Evolutionary conservation across 2,329 filamentous ascomycete genomes (phyloP).

Genomic region (Bretziella fagacearum): DNA sequence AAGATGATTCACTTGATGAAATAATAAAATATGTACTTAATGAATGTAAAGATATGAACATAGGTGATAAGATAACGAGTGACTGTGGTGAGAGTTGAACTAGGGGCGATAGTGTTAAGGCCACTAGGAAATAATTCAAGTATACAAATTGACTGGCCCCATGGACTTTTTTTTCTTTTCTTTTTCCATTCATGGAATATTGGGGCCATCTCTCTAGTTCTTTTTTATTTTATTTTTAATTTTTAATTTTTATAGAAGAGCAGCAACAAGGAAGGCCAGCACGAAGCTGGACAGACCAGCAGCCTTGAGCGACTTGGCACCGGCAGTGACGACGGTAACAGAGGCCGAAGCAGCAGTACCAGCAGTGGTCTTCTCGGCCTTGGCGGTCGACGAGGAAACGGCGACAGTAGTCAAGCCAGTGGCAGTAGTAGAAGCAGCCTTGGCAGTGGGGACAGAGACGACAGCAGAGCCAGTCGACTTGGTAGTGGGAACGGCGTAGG

Average conservation of each 20-base stretch:
- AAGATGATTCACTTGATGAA: not conserved
- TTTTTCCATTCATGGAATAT: not conserved
- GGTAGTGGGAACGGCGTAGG: not conserved
- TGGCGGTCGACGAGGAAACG: not conserved
- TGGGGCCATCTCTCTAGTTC: not conserved
- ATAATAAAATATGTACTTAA: slow-evolving; percentile 3
- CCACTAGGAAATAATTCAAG: too few species aligned
- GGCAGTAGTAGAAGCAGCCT: slow-evolving; percentile 17
- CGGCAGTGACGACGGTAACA: not conserved
- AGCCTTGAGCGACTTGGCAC: not conserved
- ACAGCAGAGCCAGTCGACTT: not conserved
- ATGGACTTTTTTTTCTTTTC: not conserved
- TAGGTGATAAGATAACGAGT: not conserved
- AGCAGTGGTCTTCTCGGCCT: not conserved
- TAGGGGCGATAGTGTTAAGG: not conserved
- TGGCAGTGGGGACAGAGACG: not conserved
- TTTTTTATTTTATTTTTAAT: too few species aligned
- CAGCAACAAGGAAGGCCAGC: not conserved
- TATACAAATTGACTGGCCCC: too few species aligned
- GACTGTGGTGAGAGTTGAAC: slow-evolving; percentile 3
- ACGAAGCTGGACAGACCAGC: not conserved
- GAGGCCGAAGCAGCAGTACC: not conserved
- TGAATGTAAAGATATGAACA: not conserved
- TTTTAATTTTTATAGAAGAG: not conserved
- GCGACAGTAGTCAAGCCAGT: slow-evolving; percentile 13